Conservation (phyloP, 495 filamentous ascomycete species). For the Penicillium robsamsonii region DNA sequence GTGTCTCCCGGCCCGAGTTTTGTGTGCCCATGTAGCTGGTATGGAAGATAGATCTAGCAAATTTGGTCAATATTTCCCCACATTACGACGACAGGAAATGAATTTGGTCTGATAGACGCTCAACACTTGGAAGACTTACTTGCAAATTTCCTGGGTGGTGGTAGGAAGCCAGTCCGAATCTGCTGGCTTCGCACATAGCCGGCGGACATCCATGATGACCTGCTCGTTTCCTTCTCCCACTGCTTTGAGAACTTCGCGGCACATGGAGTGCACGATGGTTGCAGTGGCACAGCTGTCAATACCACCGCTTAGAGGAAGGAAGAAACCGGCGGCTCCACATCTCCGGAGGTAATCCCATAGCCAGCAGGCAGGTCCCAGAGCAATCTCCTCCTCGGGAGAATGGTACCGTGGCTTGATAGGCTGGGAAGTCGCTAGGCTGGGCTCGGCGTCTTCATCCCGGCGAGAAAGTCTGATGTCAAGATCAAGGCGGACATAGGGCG, state of each 20-base stretch:
- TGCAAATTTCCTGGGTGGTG: conserved; percentile 61
- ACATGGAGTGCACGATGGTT: conserved; percentile 76
- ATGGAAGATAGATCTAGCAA: conserved; percentile 56
- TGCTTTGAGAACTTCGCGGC: conserved; percentile 66
- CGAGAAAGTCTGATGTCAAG: conserved; percentile 38
- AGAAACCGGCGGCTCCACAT: conserved; percentile 58
- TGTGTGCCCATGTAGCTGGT: conserved; percentile 81
- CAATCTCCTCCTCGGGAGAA: conserved; percentile 72
- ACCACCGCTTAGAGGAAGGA: conserved; percentile 65
- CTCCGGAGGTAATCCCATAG: conserved; percentile 84
- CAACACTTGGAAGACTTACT: conserved; percentile 25
- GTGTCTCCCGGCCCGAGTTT: conserved; percentile 69
- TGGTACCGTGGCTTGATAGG: conserved; percentile 53
- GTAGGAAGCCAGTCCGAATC: conserved; percentile 50
- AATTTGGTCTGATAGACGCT: background rate
- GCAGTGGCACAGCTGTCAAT: conserved; percentile 64
- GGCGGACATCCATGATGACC: conserved; percentile 67
- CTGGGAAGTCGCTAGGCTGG: conserved; percentile 40
- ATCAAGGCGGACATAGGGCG: conserved; percentile 37
- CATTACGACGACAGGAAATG: background rate
- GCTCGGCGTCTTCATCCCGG: conserved; percentile 36
- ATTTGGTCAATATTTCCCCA: background rate
- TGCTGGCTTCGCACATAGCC: conserved; percentile 56
- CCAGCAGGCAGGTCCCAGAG: conserved; percentile 67
- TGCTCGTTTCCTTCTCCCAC: conserved; percentile 60